Base-by-base conservation (phyloP, 2,329 filamentous ascomycete genomes). In the Neofusicoccum ribis region DNA sequence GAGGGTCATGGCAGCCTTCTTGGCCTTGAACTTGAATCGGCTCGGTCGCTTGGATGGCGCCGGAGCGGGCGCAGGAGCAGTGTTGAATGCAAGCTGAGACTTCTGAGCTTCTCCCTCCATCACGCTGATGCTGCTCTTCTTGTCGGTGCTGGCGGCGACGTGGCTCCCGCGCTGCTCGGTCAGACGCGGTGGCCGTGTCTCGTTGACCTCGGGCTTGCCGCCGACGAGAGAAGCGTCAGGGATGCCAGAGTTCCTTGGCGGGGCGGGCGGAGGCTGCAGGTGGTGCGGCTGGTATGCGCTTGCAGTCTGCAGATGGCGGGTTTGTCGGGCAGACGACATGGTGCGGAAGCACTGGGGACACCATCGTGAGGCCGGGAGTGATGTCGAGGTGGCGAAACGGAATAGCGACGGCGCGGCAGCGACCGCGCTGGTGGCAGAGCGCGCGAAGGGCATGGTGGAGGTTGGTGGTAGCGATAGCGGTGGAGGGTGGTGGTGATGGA, bases 1-100 rank as follows among this genome's bases (percentile, higher is more conserved):
- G 27, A 99, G 84, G 70, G 87, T 92, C 83, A 99, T 94, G 1
- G 94, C 92, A 0, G 95, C 93, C 81, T 98, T 98, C 65, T 93
- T 88, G 12, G 94, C 86, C 43, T 89, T 86, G 37, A 96, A 83
- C 75, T 89, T 93, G 73, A 81, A 83, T 69, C 85, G 84, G 71
- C 86, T 86, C 17, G 88, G 85, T 71, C 87, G 84, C 17, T 83
- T 74, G 65, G 63, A 79, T 75, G 11, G 52, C 2, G 63, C 46
- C 2, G 54, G 37, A 14, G 54, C n/a, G 1, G 51, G 43, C n/a
- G 63, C 52, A 41, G 50, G 37, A 12, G n/a, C 43, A 20, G 63
- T 9, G 34, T 31, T 31, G 59, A 62, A 51, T 37, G 37, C 50
- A 54, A 85, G 80, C 72, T 87, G 88, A 39, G 87, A 80, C 73